A percentile compares a stretch with the other conserved stretches of the same genome.
Evolutionary conservation across 2,329 filamentous ascomycete genomes (phyloP).

Genomic region (Colletotrichum viniferum): DNA sequence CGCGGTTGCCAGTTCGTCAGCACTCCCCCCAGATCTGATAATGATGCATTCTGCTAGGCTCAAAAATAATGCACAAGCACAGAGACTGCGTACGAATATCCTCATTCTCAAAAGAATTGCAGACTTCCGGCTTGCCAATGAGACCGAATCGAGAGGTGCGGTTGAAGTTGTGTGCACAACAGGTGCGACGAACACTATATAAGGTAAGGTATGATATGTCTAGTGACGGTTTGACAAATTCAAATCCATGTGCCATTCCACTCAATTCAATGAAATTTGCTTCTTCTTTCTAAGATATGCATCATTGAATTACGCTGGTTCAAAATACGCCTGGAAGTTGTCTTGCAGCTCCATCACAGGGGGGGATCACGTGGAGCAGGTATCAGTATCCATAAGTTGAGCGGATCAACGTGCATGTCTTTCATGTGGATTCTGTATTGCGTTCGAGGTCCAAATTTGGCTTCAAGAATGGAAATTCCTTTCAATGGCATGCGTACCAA

Average conservation of each 20-base stretch:
- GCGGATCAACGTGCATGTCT: background rate
- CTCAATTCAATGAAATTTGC: background rate
- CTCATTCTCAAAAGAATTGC: background rate
- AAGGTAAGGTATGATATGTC: background rate
- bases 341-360: background rate
- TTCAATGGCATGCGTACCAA: background rate
- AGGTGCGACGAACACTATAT: background rate
- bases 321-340: background rate
- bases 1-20: background rate
- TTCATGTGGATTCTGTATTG: fast-evolving
- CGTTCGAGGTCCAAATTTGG: fast-evolving
- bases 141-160: background rate
- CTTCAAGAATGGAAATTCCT: background rate
- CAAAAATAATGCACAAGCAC: background rate
- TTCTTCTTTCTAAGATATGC: background rate
- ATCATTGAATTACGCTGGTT: background rate
- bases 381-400: background rate
- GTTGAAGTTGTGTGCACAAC: background rate
- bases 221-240: background rate
- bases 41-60: background rate
- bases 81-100: background rate
- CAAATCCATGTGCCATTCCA: fast-evolving
- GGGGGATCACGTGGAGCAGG: background rate
- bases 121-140: background rate
- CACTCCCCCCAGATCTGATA: fast-evolving